A percentile compares a stretch with the other conserved stretches of the same genome.
Conservation (phyloP, 73 alveolate genomes). For the Tetrahymena malaccensis region DNA sequence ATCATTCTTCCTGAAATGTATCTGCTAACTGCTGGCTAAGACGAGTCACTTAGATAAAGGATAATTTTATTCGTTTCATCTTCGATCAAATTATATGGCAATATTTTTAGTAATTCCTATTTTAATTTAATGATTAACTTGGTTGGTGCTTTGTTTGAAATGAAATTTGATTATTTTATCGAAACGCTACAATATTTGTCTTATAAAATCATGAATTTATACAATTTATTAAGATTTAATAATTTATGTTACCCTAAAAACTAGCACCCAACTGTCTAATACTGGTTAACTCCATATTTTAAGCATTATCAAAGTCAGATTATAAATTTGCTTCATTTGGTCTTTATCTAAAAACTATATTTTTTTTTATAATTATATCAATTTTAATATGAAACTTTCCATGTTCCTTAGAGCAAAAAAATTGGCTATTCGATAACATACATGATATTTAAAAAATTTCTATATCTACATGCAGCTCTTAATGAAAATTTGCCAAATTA, state of each 20-base stretch:
- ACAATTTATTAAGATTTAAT: neutral
- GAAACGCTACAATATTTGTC: neutral
- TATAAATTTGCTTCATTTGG: neutral
- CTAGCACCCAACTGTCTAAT: constrained; percentile 7
- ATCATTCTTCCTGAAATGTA: constrained; percentile 21
- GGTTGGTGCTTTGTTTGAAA: neutral
- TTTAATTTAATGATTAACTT: neutral
- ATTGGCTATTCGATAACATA: too few species aligned
- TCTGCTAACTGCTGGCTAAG: constrained; percentile 29
- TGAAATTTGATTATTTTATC: too few species aligned
- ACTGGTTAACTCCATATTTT: constrained; percentile 37
- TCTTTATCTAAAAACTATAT: neutral
- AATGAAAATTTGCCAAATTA: neutral
- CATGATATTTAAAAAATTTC: neutral
- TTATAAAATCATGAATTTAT: too few species aligned
- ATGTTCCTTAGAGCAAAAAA: too few species aligned
- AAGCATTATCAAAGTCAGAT: neutral
- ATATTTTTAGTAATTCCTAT: neutral
- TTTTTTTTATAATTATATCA: neutral
- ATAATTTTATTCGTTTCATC: neutral
- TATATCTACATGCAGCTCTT: too few species aligned
- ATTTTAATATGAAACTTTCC: neutral
- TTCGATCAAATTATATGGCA: neutral
- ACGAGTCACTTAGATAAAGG: constrained; percentile 14
- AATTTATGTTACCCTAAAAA: neutral